Evolutionary conservation across 257 asterid genomes (phyloP).

Genomic region (Henckelia pumila): DNA sequence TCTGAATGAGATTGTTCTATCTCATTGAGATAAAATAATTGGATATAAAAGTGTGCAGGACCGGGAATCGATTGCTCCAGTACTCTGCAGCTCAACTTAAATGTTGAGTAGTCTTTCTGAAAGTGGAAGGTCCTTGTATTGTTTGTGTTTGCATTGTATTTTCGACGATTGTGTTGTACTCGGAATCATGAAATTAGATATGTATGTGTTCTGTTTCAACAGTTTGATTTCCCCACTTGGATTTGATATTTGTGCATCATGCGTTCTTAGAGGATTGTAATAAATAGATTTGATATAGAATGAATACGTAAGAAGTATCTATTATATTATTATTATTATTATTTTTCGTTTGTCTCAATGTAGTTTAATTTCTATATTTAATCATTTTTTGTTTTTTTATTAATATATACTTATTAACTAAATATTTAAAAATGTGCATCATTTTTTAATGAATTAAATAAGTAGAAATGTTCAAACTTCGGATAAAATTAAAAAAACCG

Average conservation of each 20-base stretch:
- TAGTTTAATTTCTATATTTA: too few species aligned
- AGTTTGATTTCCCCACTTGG: background rate
- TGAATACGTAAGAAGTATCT: too few species aligned
- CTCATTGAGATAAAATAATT: too few species aligned
- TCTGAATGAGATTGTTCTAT: background rate
- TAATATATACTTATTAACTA: too few species aligned
- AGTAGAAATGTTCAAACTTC: too few species aligned
- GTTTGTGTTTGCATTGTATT: background rate
- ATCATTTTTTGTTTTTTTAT: too few species aligned
- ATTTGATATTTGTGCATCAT: background rate
- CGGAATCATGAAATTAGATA: background rate
- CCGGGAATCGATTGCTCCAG: background rate
- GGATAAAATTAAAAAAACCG: too few species aligned
- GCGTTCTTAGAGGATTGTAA: background rate
- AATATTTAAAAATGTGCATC: too few species aligned
- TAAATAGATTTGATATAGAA: too few species aligned
- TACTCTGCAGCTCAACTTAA: background rate
- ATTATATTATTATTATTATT: too few species aligned
- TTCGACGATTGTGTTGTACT: background rate
- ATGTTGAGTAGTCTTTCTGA: background rate
- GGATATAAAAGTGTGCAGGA: background rate
- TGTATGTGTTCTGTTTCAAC: background rate
- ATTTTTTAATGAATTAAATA: too few species aligned
- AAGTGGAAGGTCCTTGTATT: background rate
- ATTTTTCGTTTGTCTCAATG: too few species aligned